Evolutionary conservation across 805 yeast species (phyloP).

Genomic region (Teunomyces aglyptinius): DNA sequence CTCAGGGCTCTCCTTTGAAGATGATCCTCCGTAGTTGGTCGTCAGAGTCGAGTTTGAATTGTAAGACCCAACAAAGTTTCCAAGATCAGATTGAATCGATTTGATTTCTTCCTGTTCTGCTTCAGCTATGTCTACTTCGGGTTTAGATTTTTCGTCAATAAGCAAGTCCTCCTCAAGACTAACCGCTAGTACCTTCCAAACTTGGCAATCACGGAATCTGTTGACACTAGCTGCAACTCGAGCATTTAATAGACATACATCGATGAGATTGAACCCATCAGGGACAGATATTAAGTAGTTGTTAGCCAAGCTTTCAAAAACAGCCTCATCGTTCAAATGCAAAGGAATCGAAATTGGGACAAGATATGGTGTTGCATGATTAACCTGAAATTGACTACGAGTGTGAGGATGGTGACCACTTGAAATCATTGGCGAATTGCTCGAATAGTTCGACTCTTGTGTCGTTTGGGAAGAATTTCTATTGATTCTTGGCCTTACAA

Average conservation of each 20-base stretch:
- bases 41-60: slow-evolving; percentile 43
- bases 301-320: slow-evolving; percentile 48
- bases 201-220: slow-evolving; percentile 54
- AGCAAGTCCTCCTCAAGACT: slow-evolving; percentile 37
- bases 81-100: slow-evolving; percentile 36
- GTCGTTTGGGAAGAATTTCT: slow-evolving; percentile 37
- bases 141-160: slow-evolving; percentile 4
- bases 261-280: slow-evolving; percentile 48
- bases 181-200: slow-evolving; percentile 59
- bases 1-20: neutral
- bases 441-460: slow-evolving; percentile 27
- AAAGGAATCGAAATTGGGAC: slow-evolving; percentile 44
- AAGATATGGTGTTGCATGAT: slow-evolving; percentile 33
- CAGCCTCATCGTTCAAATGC: slow-evolving; percentile 40
- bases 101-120: slow-evolving; percentile 18
- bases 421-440: slow-evolving; percentile 13
- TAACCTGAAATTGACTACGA: slow-evolving; percentile 10
- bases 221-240: slow-evolving; percentile 52
- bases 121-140: neutral
- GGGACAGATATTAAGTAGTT: slow-evolving; percentile 49
- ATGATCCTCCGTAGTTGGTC: slow-evolving; percentile 30
- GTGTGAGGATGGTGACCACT: slow-evolving; percentile 4
- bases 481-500: slow-evolving; percentile 27
- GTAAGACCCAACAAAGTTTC: slow-evolving; percentile 40
- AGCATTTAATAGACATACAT: slow-evolving; percentile 59